Percentiles rank a stretch among this genome's conserved stretches.
Evolutionary conservation across 805 yeast genomes (phyloP).

Genomic region (Wickerhamiella domercqiae): DNA sequence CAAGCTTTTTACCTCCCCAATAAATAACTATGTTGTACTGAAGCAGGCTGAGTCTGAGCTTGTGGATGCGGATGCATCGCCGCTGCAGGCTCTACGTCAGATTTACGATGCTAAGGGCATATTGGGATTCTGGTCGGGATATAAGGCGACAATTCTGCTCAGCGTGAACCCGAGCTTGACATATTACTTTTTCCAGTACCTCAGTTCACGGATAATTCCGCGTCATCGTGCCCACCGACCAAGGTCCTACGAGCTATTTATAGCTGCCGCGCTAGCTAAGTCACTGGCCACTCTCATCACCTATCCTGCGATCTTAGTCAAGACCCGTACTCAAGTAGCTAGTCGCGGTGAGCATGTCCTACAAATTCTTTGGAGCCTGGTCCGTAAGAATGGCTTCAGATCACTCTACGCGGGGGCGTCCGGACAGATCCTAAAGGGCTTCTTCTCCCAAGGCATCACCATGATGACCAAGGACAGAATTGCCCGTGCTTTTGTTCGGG

Average conservation of each 20-base stretch:
- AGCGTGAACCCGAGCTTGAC: conserved; percentile 23
- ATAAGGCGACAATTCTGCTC: conserved; percentile 19
- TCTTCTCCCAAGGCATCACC: conserved; percentile 23
- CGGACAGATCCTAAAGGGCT: conserved; percentile 23
- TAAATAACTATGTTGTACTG: conserved; percentile 20
- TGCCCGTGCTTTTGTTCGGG: conserved; percentile 12
- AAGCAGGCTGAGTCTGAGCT: conserved; percentile 17
- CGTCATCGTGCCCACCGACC: conserved; percentile 16
- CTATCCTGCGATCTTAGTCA: conserved; percentile 66
- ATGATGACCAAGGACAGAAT: conserved; percentile 27
- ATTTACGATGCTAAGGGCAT: conserved; percentile 21
- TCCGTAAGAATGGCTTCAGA: conserved; percentile 55
- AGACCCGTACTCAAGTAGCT: conserved; percentile 48
- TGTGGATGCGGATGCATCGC: conserved; percentile 2
- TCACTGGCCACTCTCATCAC: conserved; percentile 47
- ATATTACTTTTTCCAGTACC: conserved; percentile 22
- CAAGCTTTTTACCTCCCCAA: conserved; percentile 21
- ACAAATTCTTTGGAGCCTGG: conserved; percentile 28
- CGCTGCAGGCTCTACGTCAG: conserved; percentile 12
- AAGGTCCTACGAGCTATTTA: conserved; percentile 35
- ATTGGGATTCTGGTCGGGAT: conserved; percentile 24
- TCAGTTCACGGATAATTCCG: conserved; percentile 16
- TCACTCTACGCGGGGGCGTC: conserved; percentile 62
- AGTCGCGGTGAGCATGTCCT: conserved; percentile 3
- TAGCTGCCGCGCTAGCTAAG: conserved; percentile 55